These are phyloP conservation scores for Kodamaea kakaduensis DNA, from an alignment of 805 yeast genomes.

Conservation along the genomic window DNA sequence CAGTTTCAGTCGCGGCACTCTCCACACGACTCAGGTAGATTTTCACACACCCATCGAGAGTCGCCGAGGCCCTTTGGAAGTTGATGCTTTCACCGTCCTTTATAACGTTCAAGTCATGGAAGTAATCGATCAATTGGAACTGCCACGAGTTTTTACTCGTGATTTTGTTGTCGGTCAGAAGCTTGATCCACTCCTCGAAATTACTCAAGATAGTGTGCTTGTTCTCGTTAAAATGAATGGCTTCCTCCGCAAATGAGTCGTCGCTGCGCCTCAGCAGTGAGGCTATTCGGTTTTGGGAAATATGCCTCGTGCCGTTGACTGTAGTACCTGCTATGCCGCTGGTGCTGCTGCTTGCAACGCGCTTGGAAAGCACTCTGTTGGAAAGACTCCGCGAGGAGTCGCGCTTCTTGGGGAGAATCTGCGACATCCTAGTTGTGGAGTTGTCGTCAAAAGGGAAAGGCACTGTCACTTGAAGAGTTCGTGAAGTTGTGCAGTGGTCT, in stretches of 20 bases:
- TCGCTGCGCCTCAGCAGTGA: conserved; percentile 9
- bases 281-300: conserved; percentile 2
- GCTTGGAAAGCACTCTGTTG: conserved; percentile 11
- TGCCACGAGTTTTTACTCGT: conserved; percentile 86
- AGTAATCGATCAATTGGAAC: conserved; percentile 86
- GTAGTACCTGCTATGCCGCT: conserved; percentile 7
- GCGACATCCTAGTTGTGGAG: too few relatives aligned
- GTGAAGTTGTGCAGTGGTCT: too few relatives aligned
- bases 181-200: conserved; percentile 49
- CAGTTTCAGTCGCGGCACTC: conserved; percentile 35
- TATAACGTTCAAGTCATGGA: conserved; percentile 73
- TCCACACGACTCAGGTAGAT: conserved; percentile 35
- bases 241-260: conserved; percentile 24
- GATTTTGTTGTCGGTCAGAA: conserved; percentile 54
- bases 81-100: conserved; percentile 59
- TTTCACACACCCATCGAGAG: conserved; percentile 36
- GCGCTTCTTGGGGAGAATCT: conserved; percentile 14
- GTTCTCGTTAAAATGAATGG: conserved; percentile 41
- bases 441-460: too few relatives aligned
- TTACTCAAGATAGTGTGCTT: conserved; percentile 39
- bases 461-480: too few relatives aligned
- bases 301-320: conserved; percentile 2
- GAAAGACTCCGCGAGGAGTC: conserved; percentile 11
- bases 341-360: conserved; percentile 5
- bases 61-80: conserved; percentile 33